Conservation (phyloP, 148 eudicot genomes). For the Polygonum maritimum region DNA sequence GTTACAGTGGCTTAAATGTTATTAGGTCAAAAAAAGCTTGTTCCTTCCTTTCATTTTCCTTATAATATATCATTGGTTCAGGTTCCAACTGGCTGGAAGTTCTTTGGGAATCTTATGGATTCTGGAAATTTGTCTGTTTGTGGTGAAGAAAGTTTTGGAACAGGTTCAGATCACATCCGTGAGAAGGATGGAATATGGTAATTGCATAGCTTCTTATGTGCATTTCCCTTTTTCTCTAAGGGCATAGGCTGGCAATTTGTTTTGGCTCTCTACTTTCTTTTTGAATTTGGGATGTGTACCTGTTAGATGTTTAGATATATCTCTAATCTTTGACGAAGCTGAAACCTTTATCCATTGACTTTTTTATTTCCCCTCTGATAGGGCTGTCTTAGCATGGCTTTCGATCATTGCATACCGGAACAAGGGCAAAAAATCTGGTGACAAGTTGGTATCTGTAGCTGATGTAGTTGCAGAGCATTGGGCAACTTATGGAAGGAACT, state of each 20-base stretch:
- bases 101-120: conserved; percentile 99
- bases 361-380: conserved; percentile 16
- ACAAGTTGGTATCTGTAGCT: conserved; percentile 67
- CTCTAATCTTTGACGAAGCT: background rate
- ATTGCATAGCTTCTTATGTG: background rate
- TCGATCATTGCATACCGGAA: conserved; percentile 78
- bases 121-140: conserved; percentile 86
- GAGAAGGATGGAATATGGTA: conserved; percentile 99
- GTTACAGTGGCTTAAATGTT: background rate
- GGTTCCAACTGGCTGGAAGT: conserved; percentile 99
- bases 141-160: conserved; percentile 99
- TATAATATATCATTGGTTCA: conserved; percentile 24
- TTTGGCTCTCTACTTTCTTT: background rate
- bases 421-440: conserved; percentile 67
- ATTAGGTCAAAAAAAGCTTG: background rate
- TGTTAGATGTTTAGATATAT: background rate
- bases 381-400: conserved; percentile 99
- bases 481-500: conserved; percentile 94
- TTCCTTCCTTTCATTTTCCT: conserved; percentile 8
- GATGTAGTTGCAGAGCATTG: conserved; percentile 92
- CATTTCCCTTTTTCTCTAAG: background rate
- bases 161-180: conserved; percentile 98
- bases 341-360: background rate
- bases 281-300: background rate
- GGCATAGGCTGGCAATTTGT: background rate